A percentile compares a stretch with the other conserved stretches of the same genome.
These are phyloP conservation scores for Cladosporium cucumerinum DNA, from an alignment of 2,329 filamentous ascomycete genomes.

Conservation along the genomic window DNA sequence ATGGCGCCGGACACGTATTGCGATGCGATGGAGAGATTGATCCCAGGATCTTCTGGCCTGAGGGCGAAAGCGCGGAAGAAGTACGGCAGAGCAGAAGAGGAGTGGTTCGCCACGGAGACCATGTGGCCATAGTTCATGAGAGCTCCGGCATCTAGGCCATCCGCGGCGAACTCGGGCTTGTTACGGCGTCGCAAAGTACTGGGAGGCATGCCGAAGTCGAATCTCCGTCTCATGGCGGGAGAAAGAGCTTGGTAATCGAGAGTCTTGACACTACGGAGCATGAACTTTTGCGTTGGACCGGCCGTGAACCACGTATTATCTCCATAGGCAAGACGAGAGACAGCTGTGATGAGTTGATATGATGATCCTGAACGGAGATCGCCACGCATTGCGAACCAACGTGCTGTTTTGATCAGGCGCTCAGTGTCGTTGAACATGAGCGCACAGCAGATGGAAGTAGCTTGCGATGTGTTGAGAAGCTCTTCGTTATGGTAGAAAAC, in stretches of 20 bases:
- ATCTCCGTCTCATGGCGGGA: conserved; percentile 46
- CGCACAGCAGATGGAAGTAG: conserved; percentile 59
- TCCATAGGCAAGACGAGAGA: conserved; percentile 74
- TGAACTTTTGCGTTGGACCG: conserved; percentile 82
- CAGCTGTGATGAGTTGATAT: conserved; percentile 75
- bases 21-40: conserved; percentile 77
- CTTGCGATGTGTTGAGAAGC: conserved; percentile 28
- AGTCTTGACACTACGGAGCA: conserved; percentile 84
- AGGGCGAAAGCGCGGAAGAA: conserved; percentile 67
- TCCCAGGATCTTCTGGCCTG: conserved; percentile 70
- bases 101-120: conserved; percentile 77
- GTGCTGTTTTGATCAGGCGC: conserved; percentile 68
- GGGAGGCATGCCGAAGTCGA: conserved; percentile 42
- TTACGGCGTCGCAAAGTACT: conserved; percentile 35
- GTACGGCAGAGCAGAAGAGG: conserved; percentile 81
- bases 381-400: conserved; percentile 81
- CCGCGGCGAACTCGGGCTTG: conserved; percentile 24
- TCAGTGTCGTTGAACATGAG: conserved; percentile 75
- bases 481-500: conserved; percentile 65
- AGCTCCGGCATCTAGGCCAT: conserved; percentile 69
- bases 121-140: conserved; percentile 90
- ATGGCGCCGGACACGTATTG: conserved; percentile 85
- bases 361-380: conserved; percentile 67
- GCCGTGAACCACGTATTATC: conserved; percentile 73
- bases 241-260: conserved; percentile 69